Percentiles rank a stretch among this genome's conserved stretches.
Conservation (phyloP, 1,139 yeast species). For the Diutina catenulata region DNA sequence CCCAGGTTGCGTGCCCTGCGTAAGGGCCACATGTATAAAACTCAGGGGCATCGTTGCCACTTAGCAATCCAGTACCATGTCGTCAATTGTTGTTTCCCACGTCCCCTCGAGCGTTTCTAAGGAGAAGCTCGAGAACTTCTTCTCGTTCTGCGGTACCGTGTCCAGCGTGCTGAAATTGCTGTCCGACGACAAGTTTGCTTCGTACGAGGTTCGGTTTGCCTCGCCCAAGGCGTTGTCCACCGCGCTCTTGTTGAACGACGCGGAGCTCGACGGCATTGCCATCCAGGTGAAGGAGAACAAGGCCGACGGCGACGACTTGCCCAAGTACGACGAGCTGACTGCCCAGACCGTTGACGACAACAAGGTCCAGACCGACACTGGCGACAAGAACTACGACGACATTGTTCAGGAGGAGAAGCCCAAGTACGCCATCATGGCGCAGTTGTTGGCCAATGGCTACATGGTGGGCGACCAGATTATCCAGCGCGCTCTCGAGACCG, state of each 20-base stretch:
- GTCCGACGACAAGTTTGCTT: conserved; percentile 18
- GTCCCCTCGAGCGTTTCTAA: conserved; percentile 44
- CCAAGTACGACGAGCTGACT: conserved; percentile 10
- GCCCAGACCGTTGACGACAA: conserved; percentile 12
- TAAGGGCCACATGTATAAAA: too few species aligned
- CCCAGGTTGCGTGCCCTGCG: too few species aligned
- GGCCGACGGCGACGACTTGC: conserved; percentile 7
- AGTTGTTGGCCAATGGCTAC: conserved; percentile 63
- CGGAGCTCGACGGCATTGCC: conserved; percentile 52
- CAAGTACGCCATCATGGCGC: conserved; percentile 64
- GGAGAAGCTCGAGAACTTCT: conserved; percentile 53
- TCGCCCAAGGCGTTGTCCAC: conserved; percentile 56
- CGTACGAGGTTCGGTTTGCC: conserved; percentile 42
- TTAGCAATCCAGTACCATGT: conserved; percentile 17
- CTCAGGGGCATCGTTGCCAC: too few species aligned
- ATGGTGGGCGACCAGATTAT: conserved; percentile 51
- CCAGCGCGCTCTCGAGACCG: conserved; percentile 48
- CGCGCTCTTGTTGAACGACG: conserved; percentile 64
- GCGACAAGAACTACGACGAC: conserved; percentile 32
- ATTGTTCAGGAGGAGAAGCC: conserved; percentile 72
- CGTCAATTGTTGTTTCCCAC: conserved; percentile 45
- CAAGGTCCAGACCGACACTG: conserved; percentile 18
- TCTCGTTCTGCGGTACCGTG: conserved; percentile 69
- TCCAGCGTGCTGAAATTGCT: conserved; percentile 27
- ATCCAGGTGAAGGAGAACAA: conserved; percentile 33